Conservation (phyloP, 768 basidiomycete genomes). For the Pisolithus microcarpus region DNA sequence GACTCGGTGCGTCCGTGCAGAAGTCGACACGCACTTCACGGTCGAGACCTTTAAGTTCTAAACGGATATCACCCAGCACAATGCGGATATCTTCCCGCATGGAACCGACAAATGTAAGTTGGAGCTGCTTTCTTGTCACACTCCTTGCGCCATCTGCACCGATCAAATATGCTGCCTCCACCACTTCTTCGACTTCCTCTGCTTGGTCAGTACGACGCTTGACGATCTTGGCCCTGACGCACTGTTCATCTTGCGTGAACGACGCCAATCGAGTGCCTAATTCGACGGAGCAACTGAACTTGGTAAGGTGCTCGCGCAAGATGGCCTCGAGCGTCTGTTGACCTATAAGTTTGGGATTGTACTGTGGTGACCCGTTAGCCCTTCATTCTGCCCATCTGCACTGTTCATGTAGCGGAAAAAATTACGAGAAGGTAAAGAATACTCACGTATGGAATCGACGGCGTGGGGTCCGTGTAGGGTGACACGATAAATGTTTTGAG, state of each 20-base stretch:
- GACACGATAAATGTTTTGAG: constrained; percentile 4
- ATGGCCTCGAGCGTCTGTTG: constrained; percentile 25
- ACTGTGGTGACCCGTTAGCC: constrained; percentile 2
- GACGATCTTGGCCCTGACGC: too few species aligned
- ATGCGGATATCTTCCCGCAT: constrained; percentile 21
- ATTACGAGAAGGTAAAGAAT: too few species aligned
- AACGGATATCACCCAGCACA: constrained; percentile 32
- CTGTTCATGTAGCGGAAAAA: too few species aligned
- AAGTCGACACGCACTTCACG: constrained; percentile 12
- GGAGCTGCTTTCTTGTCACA: constrained; percentile 35
- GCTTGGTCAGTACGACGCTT: too few species aligned
- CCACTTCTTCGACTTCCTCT: too few species aligned
- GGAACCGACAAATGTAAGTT: constrained; percentile 36
- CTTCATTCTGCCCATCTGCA: too few species aligned
- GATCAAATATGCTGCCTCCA: too few species aligned
- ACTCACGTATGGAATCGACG: too few species aligned
- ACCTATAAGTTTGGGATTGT: constrained; percentile 10
- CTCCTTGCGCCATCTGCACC: too few species aligned
- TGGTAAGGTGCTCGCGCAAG: too few species aligned
- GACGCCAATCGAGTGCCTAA: too few species aligned
- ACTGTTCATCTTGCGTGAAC: too few species aligned
- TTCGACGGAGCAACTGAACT: background rate
- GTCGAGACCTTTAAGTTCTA: constrained; percentile 24
- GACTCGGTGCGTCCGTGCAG: background rate
- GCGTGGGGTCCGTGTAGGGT: background rate